Base-by-base conservation (phyloP, 2,329 filamentous ascomycete genomes). In the Mycocentrospora acerina region DNA sequence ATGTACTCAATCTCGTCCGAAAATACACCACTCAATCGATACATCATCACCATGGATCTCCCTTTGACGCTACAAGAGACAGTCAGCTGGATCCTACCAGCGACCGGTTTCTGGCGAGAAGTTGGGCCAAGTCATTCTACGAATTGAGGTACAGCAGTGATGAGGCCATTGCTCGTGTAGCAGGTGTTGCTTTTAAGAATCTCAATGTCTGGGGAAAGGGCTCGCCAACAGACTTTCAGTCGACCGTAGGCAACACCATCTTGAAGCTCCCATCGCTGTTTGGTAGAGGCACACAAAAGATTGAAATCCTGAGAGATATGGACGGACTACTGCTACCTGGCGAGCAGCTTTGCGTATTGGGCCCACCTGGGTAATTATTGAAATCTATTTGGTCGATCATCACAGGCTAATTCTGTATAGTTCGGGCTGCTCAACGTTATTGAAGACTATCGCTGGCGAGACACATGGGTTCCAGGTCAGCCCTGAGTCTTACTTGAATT, bases 361-460 rank as follows among this genome's bases (percentile, higher is more conserved):
- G 85, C 11, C 83, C 83, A 33, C 85, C 85, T 3, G 71, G 67
- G 50, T 56, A 46, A 17, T 43, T 41, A 25, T 24, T 24, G n/a
- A 10, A 2, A 13, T 9, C 14, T 26, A 4, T 22, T n/a, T 26
- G 4, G 2, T 11, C 13, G 7, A 10, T 17, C 1, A 7, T 14
- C 12, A n/a, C 5, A 9, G 5, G 12, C 44, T 54, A 27, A 55
- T 11, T 12, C 5, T 8, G 1, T 16, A 5, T 29, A 57, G 58
- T 36, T 74, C 72, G 43, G 85, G 85, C 31, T 94, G 88, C 64
- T 88, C 85, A 6, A 94, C 88, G 1, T 80, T 93, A 35, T 73
- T 94, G 33, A 93, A 93, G 71, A 86, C 86, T 0, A 81, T 93
- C 53, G 80, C 87, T 4, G 88, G 88, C 32, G 87, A 93, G 66